phyloP scores from a whole-genome alignment of 1,284 basidiomycete genomes.

The Trichosporon sp. region DNA sequence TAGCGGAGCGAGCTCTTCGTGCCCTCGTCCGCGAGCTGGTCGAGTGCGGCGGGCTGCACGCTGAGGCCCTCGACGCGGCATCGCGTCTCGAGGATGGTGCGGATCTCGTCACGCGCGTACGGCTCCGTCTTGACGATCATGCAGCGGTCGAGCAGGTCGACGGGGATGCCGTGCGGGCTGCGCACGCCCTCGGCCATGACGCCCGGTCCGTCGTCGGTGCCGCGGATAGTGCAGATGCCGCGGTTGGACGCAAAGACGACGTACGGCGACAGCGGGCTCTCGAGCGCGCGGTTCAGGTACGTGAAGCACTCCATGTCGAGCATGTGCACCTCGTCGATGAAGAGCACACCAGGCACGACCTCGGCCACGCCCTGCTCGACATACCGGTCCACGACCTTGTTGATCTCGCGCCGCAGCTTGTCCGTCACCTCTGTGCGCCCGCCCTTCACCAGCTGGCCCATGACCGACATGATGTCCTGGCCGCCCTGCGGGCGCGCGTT shows the following conservation, averaged over 20 bases:
- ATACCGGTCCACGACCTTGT: slow-evolving; percentile 96
- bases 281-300: slow-evolving; percentile 90
- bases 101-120: slow-evolving; percentile 79
- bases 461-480: slow-evolving; percentile 98
- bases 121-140: slow-evolving; percentile 91
- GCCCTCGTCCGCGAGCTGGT: slow-evolving; percentile 75
- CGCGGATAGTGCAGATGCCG: slow-evolving; percentile 83
- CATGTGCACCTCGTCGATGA: slow-evolving; percentile 99
- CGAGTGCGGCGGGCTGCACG: slow-evolving; percentile 69
- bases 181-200: slow-evolving; percentile 63
- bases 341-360: slow-evolving; percentile 93
- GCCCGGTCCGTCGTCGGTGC: slow-evolving; percentile 57
- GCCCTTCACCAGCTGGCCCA: slow-evolving; percentile 93
- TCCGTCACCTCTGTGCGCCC: slow-evolving; percentile 95
- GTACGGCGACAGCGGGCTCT: slow-evolving; percentile 93
- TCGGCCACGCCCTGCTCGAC: slow-evolving; percentile 98
- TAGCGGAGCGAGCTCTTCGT: slow-evolving; percentile 82
- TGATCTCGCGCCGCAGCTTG: slow-evolving; percentile 90
- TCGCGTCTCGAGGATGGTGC: slow-evolving; percentile 77
- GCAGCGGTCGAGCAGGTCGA: slow-evolving; percentile 91
- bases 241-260: slow-evolving; percentile 96
- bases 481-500: slow-evolving; percentile 85
- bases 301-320: slow-evolving; percentile 99
- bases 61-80: slow-evolving; percentile 80
- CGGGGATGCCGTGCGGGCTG: slow-evolving; percentile 87